Conservation (phyloP, 1,284 basidiomycete species). For the Kwoniella shivajii region DNA sequence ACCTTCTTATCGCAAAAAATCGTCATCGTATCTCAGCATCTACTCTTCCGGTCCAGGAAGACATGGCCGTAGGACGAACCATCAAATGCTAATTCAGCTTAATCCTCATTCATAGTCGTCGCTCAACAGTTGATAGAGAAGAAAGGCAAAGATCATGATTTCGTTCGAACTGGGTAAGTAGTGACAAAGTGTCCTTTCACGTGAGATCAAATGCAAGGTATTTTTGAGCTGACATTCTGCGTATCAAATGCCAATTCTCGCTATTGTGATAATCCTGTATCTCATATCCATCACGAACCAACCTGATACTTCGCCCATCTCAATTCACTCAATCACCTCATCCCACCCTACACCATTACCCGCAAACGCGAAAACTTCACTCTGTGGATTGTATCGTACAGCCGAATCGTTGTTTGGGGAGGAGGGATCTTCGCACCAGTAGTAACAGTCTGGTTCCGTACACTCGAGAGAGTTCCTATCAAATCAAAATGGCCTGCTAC, state of each 20-base stretch:
- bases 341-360: not conserved
- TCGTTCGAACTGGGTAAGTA: constrained; percentile 53
- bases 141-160: constrained; percentile 53
- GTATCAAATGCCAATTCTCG: too few species aligned
- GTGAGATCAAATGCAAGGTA: not conserved
- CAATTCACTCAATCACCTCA: not conserved
- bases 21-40: too few species aligned
- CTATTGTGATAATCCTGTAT: too few species aligned
- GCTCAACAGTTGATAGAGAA: constrained; percentile 59
- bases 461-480: constrained; percentile 48
- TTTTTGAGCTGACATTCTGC: too few species aligned
- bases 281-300: not conserved
- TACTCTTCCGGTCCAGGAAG: too few species aligned
- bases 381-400: constrained; percentile 15
- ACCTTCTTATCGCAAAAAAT: too few species aligned
- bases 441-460: constrained; percentile 52
- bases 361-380: too few species aligned
- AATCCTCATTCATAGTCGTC: constrained; percentile 37
- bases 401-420: constrained; percentile 54
- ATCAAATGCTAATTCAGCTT: not conserved
- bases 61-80: too few species aligned
- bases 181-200: not conserved
- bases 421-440: constrained; percentile 54
- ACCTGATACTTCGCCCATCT: not conserved
- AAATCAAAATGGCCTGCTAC: constrained; percentile 41